A percentile compares a stretch with the other conserved stretches of the same genome.
phyloP scores from a whole-genome alignment of 768 basidiomycete genomes.

The Calocybe gangraenosa region DNA sequence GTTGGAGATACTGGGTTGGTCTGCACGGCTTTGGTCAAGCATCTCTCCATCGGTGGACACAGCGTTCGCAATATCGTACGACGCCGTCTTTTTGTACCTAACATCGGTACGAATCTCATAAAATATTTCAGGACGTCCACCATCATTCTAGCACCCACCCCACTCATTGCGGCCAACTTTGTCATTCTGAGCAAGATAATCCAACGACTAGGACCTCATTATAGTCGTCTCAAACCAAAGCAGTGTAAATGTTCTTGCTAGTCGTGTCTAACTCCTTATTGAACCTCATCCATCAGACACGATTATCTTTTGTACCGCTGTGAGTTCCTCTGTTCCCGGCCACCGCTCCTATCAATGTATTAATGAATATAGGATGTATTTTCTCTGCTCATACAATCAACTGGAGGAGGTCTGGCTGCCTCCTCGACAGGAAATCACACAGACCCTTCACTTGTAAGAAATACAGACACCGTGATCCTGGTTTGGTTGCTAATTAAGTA shows the following conservation, averaged over 20 bases:
- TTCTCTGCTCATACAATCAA: slow-evolving; percentile 57
- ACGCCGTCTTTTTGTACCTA: background rate
- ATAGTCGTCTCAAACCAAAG: slow-evolving; percentile 44
- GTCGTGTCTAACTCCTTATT: background rate
- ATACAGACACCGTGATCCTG: too few species aligned
- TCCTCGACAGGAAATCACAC: slow-evolving; percentile 17
- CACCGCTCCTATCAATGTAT: background rate
- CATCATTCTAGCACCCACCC: slow-evolving; percentile 51
- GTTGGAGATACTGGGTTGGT: slow-evolving; percentile 52
- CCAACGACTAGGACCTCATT: slow-evolving; percentile 34
- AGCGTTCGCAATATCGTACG: background rate
- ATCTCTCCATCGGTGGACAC: background rate
- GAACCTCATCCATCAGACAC: slow-evolving; percentile 33
- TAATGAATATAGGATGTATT: slow-evolving; percentile 38
- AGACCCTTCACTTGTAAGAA: slow-evolving; percentile 3
- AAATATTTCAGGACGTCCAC: slow-evolving; percentile 29
- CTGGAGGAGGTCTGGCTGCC: slow-evolving; percentile 55
- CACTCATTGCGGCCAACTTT: slow-evolving; percentile 53
- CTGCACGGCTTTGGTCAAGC: slow-evolving; percentile 4
- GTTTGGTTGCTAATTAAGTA: background rate
- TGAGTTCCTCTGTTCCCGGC: slow-evolving; percentile 9
- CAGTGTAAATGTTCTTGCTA: slow-evolving; percentile 37
- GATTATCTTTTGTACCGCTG: slow-evolving; percentile 32
- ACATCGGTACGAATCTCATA: background rate
- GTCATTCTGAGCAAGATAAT: slow-evolving; percentile 47